These are phyloP conservation scores for Lotmaria passim DNA, from an alignment of 208 protist genomes.

Conservation along the genomic window DNA sequence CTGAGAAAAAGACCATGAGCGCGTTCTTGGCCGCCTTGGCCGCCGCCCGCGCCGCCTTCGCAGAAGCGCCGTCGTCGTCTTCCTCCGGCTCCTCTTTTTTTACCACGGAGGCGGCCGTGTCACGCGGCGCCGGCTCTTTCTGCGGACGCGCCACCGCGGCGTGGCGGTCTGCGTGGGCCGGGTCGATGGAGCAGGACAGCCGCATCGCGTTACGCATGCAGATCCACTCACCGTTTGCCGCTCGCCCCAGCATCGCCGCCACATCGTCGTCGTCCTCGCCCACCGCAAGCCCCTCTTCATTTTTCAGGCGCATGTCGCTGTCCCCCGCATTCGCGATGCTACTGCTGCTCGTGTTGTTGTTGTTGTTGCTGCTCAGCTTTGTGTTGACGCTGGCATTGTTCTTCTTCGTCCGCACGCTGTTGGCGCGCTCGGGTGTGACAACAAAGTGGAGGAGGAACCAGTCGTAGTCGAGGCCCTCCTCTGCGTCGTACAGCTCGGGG, in stretches of 20 bases:
- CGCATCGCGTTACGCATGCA: constrained; percentile 74
- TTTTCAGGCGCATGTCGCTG: constrained; percentile 4
- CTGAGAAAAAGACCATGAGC: constrained; percentile 77
- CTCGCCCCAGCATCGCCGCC: constrained; percentile 35
- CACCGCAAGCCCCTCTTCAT: constrained; percentile 30
- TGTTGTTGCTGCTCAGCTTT: background rate
- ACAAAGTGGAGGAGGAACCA: constrained; percentile 80
- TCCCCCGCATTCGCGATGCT: constrained; percentile 5
- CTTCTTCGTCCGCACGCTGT: constrained; percentile 21
- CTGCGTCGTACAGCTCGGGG: constrained; percentile 37
- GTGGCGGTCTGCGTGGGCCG: background rate
- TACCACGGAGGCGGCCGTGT: constrained; percentile 3
- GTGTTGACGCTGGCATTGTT: too few relatives aligned
- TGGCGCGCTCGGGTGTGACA: constrained; percentile 34
- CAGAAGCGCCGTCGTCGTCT: background rate
- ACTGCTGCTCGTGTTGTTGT: constrained; percentile 4
- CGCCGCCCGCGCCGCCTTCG: background rate
- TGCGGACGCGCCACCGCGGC: background rate
- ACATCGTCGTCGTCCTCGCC: constrained; percentile 31
- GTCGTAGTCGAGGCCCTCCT: constrained; percentile 66
- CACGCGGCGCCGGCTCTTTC: background rate
- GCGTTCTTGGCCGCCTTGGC: constrained; percentile 25
- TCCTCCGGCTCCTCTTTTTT: constrained; percentile 15
- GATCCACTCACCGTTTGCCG: constrained; percentile 42
- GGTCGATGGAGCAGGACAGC: constrained; percentile 44